Conservation (phyloP, 1,284 basidiomycete species). For the Schizophyllum commune region DNA sequence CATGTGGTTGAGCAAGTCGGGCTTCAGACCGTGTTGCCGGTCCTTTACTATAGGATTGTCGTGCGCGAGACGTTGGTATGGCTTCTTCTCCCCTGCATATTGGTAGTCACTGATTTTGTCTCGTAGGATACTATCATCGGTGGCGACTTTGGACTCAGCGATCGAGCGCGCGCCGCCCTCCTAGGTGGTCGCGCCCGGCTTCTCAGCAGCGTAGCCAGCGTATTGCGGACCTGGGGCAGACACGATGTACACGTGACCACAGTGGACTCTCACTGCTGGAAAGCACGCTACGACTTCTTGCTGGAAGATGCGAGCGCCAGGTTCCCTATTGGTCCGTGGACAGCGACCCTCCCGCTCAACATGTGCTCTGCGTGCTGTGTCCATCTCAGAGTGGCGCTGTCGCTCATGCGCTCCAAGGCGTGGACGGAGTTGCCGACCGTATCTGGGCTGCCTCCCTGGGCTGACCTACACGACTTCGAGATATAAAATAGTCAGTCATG, state of each 20-base stretch:
- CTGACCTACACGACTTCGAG: too few species aligned
- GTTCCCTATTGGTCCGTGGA: not conserved
- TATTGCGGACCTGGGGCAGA: not conserved
- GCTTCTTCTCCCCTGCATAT: not conserved
- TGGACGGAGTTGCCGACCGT: too few species aligned
- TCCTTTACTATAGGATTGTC: not conserved
- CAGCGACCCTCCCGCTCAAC: not conserved
- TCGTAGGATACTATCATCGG: not conserved
- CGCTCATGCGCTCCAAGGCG: not conserved
- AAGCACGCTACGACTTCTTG: not conserved
- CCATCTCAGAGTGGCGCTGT: not conserved
- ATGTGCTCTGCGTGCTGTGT: not conserved
- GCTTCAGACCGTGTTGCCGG: not conserved
- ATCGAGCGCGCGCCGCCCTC: not conserved
- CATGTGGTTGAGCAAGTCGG: not conserved
- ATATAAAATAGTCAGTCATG: too few species aligned
- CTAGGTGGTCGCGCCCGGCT: not conserved
- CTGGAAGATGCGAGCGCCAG: not conserved
- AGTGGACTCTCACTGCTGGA: not conserved
- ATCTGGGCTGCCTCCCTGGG: too few species aligned
- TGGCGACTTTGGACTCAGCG: not conserved
- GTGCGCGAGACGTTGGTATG: not conserved
- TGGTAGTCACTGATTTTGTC: not conserved
- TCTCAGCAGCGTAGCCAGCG: not conserved
- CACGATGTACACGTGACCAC: not conserved